These are phyloP conservation scores for Sutorius eximius DNA, from an alignment of 1,284 basidiomycete genomes.

Conservation along the genomic window DNA sequence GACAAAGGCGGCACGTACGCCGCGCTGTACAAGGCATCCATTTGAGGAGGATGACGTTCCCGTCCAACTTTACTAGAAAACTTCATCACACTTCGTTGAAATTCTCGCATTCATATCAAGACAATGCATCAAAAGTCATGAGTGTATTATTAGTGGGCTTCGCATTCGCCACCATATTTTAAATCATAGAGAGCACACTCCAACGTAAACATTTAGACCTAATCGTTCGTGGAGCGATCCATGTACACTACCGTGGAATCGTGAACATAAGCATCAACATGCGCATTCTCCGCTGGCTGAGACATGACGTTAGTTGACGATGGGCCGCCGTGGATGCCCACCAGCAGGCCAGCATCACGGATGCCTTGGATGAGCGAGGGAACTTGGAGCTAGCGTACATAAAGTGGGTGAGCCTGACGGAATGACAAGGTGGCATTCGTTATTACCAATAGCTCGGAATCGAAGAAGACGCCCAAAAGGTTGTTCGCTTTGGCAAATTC, in stretches of 20 bases:
- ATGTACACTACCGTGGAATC: slow-evolving; percentile 65
- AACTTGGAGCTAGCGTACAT: slow-evolving; percentile 55
- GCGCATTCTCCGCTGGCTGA: slow-evolving; percentile 46
- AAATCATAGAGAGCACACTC: slow-evolving; percentile 22
- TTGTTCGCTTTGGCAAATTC: slow-evolving; percentile 96
- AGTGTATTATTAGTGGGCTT: slow-evolving; percentile 20
- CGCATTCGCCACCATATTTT: slow-evolving; percentile 25
- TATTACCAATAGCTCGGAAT: slow-evolving; percentile 83
- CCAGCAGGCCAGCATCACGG: slow-evolving; percentile 84
- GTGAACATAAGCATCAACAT: slow-evolving; percentile 65
- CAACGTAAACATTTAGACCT: slow-evolving; percentile 35
- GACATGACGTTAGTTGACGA: slow-evolving; percentile 45
- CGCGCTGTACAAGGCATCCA: slow-evolving; percentile 66
- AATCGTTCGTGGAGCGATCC: slow-evolving; percentile 54
- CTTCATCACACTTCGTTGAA: slow-evolving; percentile 4
- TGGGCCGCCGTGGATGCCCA: slow-evolving; percentile 73
- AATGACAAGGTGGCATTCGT: slow-evolving; percentile 2
- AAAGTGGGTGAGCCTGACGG: slow-evolving; percentile 14
- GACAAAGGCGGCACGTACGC: slow-evolving; percentile 63
- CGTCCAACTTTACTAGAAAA: slow-evolving; percentile 3
- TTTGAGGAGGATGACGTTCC: slow-evolving; percentile 38
- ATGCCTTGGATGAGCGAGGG: slow-evolving; percentile 85
- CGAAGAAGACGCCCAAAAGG: slow-evolving; percentile 88
- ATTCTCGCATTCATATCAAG: slow-evolving; percentile 25
- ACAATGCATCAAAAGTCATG: slow-evolving; percentile 28